These are phyloP conservation scores for Exophiala calicioides DNA, from an alignment of 2,329 filamentous ascomycete species.

Conservation along the genomic window DNA sequence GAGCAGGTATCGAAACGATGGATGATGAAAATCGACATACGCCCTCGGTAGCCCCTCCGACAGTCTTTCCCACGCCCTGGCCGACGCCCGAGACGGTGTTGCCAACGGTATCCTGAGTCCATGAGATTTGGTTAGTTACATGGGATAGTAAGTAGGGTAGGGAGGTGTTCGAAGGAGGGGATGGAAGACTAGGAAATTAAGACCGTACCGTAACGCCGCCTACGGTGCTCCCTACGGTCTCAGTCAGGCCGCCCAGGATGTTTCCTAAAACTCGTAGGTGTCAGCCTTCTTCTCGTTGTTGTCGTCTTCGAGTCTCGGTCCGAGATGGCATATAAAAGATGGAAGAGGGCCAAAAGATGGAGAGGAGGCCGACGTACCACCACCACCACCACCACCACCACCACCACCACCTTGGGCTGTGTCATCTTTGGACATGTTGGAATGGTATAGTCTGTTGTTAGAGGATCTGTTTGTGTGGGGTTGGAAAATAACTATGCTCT, in stretches of 20 bases:
- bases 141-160: background rate
- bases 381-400: no score
- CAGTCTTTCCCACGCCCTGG: slow-evolving; percentile 34
- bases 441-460: no score
- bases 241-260: slow-evolving; percentile 36
- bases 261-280: slow-evolving; percentile 9
- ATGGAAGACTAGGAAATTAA: background rate
- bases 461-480: no score
- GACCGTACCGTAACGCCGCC: slow-evolving; percentile 29
- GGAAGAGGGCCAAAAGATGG: background rate
- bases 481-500: no score
- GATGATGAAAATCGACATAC: slow-evolving; percentile 21
- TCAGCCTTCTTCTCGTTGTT: background rate
- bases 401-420: no score
- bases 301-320: no score
- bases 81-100: slow-evolving; percentile 37
- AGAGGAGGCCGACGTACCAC: slow-evolving; percentile 16
- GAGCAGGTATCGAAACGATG: no score
- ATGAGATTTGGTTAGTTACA: slow-evolving; percentile 24
- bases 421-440: no score
- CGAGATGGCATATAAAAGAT: background rate
- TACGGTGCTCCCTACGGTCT: slow-evolving; percentile 36
- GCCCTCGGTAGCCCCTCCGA: slow-evolving; percentile 26
- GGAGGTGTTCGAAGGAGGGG: background rate
- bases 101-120: slow-evolving; percentile 29